Conservation (phyloP, 345 rosid genomes). For the Arabidopsis arenosa region DNA sequence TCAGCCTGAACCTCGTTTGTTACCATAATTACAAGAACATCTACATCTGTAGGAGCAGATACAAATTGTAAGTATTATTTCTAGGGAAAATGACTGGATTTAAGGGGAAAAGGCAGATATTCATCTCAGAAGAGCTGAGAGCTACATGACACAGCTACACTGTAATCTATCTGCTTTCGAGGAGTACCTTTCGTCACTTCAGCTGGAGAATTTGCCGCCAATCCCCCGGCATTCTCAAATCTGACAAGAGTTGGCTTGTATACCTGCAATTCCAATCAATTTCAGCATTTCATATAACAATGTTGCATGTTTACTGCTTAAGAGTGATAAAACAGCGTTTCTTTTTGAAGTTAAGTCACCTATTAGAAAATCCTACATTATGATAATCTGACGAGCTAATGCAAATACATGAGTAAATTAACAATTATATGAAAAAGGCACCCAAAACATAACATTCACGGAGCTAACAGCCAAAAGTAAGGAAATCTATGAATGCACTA, state of each 20-base stretch:
- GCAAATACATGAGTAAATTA: neutral
- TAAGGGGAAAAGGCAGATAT: neutral
- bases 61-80: conserved; percentile 20
- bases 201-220: conserved; percentile 73
- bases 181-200: conserved; percentile 75
- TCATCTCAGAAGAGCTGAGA: conserved; percentile 28
- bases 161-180: conserved; percentile 11
- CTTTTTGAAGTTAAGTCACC: conserved; percentile 5
- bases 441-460: conserved; percentile 7
- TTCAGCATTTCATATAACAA: conserved; percentile 7
- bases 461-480: conserved; percentile 15
- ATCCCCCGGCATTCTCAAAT: conserved; percentile 80
- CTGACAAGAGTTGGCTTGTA: conserved; percentile 74
- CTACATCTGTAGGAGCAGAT: conserved; percentile 61
- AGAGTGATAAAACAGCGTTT: conserved; percentile 5
- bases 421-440: neutral
- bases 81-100: neutral
- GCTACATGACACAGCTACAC: conserved; percentile 21
- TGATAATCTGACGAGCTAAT: conserved; percentile 2
- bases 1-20: conserved; percentile 94
- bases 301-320: neutral
- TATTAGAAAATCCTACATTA: conserved; percentile 24
- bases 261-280: conserved; percentile 59
- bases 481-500: conserved; percentile 2
- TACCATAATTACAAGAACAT: conserved; percentile 90